Evolutionary conservation across 805 yeast genomes (phyloP), one percentile per base, ranked within the genome.

Genomic region (Wickerhamomyces xylosicus): DNA sequence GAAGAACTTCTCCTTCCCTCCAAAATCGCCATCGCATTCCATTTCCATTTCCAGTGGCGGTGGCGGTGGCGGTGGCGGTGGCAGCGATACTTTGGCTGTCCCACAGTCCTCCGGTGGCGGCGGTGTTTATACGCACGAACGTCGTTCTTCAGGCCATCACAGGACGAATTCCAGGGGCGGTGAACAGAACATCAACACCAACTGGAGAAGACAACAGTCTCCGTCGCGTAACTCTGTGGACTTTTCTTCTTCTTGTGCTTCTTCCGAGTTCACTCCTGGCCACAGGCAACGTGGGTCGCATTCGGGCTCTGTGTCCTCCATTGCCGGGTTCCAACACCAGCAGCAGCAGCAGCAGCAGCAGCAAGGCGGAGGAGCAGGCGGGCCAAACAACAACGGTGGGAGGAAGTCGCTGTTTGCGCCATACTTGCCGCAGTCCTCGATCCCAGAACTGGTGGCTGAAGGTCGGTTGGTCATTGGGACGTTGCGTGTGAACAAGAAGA

Each of bases 391-490:
- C n/a, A 63, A 63, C 40, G 71, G 69, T 35, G 64, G 62, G 11
- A 69, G 92, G 49, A 84, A 83, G 50, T 84, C 96, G 0, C 69
- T 92, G 37, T 92, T 92, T 65, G 95, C 97, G 14, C 98, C 98
- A 5, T 92, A 92, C 56, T 70, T 92, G 38, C 95, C 97, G 4
- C 98, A 92, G 56, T 81, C 87, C 3, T 78, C 94, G 3, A 74
- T 92, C 36, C 97, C 97, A 2, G 94, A 80, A 19, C 67, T 92
- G 43, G 80, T 92, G 34, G 74, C 77, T 46, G 96, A 90, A 46
- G 97, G 97, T 17, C 75, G 87, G 46, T 68, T 92, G 38, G 97
- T 92, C 7, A 80, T 95, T 3, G 98, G 98, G 50, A 82, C 81
- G 20, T 67, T 92, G 51, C 74, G 98, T 47, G 98, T 92, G 34